These are phyloP conservation scores for Aspergillus baeticus DNA, from an alignment of 495 filamentous ascomycete genomes.

Conservation along the genomic window DNA sequence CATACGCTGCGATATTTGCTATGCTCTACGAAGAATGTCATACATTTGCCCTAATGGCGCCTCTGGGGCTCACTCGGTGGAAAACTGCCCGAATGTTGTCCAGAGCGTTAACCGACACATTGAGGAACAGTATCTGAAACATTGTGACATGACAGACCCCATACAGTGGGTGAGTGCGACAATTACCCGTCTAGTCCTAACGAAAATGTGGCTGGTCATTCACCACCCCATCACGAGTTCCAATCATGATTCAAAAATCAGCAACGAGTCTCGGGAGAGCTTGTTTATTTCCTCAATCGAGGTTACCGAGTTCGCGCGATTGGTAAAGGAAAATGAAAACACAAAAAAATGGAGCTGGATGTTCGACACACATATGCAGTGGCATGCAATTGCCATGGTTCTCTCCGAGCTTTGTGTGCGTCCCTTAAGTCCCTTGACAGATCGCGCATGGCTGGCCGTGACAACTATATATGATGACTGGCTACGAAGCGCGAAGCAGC, in stretches of 20 bases:
- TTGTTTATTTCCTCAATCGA: slow-evolving; percentile 75
- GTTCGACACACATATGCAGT: slow-evolving; percentile 77
- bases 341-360: slow-evolving; percentile 76
- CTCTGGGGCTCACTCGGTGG: slow-evolving; percentile 22
- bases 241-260: slow-evolving; percentile 31
- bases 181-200: slow-evolving; percentile 64
- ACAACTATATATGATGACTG: slow-evolving; percentile 57
- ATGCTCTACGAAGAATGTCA: slow-evolving; percentile 41
- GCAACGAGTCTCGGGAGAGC: slow-evolving; percentile 63
- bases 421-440: slow-evolving; percentile 64
- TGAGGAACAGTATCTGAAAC: slow-evolving; percentile 59
- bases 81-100: slow-evolving; percentile 64
- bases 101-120: slow-evolving; percentile 60
- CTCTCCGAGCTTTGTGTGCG: slow-evolving; percentile 76
- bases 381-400: slow-evolving; percentile 74
- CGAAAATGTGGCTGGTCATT: slow-evolving; percentile 65
- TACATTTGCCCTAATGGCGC: slow-evolving; percentile 29
- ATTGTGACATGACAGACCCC: slow-evolving; percentile 59
- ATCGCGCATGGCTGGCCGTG: slow-evolving; percentile 79
- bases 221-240: slow-evolving; percentile 58
- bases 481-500: slow-evolving; percentile 50
- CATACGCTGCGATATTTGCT: slow-evolving; percentile 62
- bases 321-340: slow-evolving; percentile 59
- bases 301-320: slow-evolving; percentile 68
- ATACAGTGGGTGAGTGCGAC: slow-evolving; percentile 71